phyloP scores from a whole-genome alignment of 768 basidiomycete species.

The Auricularia cornea region DNA sequence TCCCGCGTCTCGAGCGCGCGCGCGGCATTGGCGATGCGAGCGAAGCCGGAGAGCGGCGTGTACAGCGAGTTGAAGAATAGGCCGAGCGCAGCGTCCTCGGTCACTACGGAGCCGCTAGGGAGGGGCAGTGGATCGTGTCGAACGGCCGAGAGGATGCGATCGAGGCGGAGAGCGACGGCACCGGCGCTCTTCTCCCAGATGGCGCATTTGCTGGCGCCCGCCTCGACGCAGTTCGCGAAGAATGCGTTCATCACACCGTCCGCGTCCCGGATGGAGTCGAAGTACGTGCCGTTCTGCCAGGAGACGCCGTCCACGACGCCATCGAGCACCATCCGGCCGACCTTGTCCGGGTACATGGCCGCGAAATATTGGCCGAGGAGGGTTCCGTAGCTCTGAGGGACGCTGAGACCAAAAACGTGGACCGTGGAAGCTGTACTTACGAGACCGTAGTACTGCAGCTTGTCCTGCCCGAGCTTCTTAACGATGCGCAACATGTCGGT shows the following conservation, averaged over 20 bases:
- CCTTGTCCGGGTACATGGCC: slow-evolving; percentile 3
- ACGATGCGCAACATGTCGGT: slow-evolving; percentile 15
- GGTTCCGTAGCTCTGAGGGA: slow-evolving; percentile 6
- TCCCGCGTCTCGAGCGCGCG: not conserved
- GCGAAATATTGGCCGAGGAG: slow-evolving; percentile 2
- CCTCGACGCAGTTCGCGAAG: not conserved
- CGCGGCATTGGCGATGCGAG: not conserved
- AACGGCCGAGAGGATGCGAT: not conserved
- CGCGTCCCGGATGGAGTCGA: not conserved
- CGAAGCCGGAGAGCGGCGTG: not conserved
- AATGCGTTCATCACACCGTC: not conserved
- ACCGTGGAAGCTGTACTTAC: not conserved
- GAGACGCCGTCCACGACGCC: slow-evolving; percentile 1
- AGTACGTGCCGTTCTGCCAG: not conserved
- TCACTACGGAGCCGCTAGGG: not conserved
- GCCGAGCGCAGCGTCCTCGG: not conserved
- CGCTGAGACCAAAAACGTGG: not conserved
- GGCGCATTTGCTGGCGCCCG: not conserved
- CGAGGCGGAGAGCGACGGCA: not conserved
- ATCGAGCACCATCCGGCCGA: slow-evolving; percentile 4
- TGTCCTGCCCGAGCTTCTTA: slow-evolving; percentile 11
- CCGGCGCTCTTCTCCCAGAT: not conserved
- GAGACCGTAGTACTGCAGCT: slow-evolving; percentile 11
- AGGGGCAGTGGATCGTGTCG: not conserved
- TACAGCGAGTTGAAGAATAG: not conserved